phyloP scores from a whole-genome alignment of 148 eudicot genomes.

The Limonium bicolor region DNA sequence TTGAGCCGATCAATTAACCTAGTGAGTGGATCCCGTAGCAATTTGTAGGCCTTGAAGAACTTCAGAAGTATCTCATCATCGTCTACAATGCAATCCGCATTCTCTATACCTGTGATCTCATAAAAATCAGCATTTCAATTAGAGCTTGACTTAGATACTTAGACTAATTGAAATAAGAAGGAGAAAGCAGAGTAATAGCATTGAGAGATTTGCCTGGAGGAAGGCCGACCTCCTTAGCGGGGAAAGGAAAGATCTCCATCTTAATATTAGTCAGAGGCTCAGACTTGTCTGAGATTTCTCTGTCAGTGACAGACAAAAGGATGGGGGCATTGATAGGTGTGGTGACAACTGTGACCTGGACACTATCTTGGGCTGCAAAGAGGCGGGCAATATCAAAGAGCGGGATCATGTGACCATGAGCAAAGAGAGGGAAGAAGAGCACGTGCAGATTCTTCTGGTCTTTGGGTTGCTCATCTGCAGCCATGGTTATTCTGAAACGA shows the following conservation, averaged over 20 bases:
- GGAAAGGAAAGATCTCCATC: constrained; percentile 10
- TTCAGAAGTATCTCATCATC: neutral
- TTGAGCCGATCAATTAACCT: neutral
- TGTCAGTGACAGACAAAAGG: neutral
- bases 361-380: constrained; percentile 13
- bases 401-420: constrained; percentile 23
- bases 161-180: too few species aligned
- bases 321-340: constrained; percentile 10
- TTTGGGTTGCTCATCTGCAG: neutral
- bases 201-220: constrained; percentile 22
- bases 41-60: constrained; percentile 6
- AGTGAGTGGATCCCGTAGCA: constrained; percentile 17
- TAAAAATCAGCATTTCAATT: too few species aligned
- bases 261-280: too few species aligned
- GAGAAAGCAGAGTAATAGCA: too few species aligned
- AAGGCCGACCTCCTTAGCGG: constrained; percentile 13
- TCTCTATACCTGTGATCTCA: too few species aligned
- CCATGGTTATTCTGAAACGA: constrained; percentile 3
- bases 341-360: constrained; percentile 18
- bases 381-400: constrained; percentile 13
- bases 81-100: neutral
- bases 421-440: constrained; percentile 17
- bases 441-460: constrained; percentile 5
- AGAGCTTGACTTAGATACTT: too few species aligned
- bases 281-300: constrained; percentile 1